Base-by-base conservation (phyloP, 1,139 yeast genomes). In the Diutina scorzettiae region DNA sequence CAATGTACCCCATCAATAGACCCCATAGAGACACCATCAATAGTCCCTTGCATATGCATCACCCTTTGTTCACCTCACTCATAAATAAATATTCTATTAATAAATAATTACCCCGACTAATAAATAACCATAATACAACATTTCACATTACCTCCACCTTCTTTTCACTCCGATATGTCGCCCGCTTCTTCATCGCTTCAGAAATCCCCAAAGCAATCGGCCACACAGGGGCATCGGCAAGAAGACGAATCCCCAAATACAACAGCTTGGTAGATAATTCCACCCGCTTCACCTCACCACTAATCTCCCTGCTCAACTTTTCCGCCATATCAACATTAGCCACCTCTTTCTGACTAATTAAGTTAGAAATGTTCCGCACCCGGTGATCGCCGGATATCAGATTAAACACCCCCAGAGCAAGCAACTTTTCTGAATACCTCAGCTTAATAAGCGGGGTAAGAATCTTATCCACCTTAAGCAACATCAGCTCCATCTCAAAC, bases 221-320 rank as follows among this genome's bases (percentile, higher is more conserved):
- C 91, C 91, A 81, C 14, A 81, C 80, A 2, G 91, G 89, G 0
- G 87, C 86, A 61, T 81, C 87, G 2, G 86, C 85, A 43, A 82
- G 64, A 27, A 81, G 76, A 47, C 86, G 64, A 12, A 81, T 81
- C 24, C 91, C 91, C 43, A 81, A 59, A 46, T 78, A 76, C 42
- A 81, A 58, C 24, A 77, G 69, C 51, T 77, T 71, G 23, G 71
- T 64, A 7, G 83, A 73, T 32, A 81, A 34, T 14, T 34, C 28
- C 11, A 34, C 39, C 39, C n/a, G 27, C 19, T 34, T 34, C 11
- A 34, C 39, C 14, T 34, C 39, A 19, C n/a, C 17, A 14, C 39
- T 20, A 14, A 34, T 34, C 5, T 34, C 28, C n/a, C 9, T 18
- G n/a, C 14, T 23, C 39, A 34, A 34, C 28, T 34, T n/a, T n/a